Evolutionary conservation across 1,139 yeast species (phyloP).

Genomic region (Diutina ranongensis): DNA sequence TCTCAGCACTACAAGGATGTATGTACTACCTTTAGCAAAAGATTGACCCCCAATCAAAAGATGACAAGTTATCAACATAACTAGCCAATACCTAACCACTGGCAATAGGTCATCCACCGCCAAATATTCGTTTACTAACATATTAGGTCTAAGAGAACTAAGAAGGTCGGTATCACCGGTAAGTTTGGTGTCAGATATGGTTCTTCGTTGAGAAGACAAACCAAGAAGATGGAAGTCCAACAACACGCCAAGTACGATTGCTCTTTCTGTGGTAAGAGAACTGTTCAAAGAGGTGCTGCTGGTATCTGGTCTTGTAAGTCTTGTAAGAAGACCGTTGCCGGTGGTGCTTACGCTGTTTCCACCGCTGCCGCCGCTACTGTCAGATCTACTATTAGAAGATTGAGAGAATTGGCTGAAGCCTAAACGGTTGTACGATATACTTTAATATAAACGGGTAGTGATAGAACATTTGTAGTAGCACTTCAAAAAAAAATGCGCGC

Average conservation of each 20-base stretch:
- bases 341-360: slow-evolving; percentile 99
- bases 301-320: slow-evolving; percentile 98
- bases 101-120: background rate
- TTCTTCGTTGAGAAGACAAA: slow-evolving; percentile 99
- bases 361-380: slow-evolving; percentile 99
- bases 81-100: too few species aligned
- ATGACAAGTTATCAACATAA: too few species aligned
- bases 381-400: slow-evolving; percentile 99
- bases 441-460: slow-evolving; percentile 5
- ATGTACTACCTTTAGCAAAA: background rate
- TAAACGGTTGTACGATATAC: slow-evolving; percentile 24
- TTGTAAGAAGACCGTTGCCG: slow-evolving; percentile 95
- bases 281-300: slow-evolving; percentile 95
- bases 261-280: slow-evolving; percentile 99
- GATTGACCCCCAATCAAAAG: too few species aligned
- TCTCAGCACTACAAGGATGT: slow-evolving; percentile 3
- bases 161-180: slow-evolving; percentile 99
- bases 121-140: too few species aligned
- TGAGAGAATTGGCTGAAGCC: slow-evolving; percentile 99
- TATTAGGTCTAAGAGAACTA: slow-evolving; percentile 95
- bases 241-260: slow-evolving; percentile 99
- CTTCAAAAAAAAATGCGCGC: too few species aligned
- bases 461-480: background rate
- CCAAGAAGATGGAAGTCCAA: slow-evolving; percentile 98
- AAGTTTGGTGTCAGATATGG: slow-evolving; percentile 99